phyloP scores from a whole-genome alignment of 352 stramenopile species.

The Blastocystis sp. region DNA sequence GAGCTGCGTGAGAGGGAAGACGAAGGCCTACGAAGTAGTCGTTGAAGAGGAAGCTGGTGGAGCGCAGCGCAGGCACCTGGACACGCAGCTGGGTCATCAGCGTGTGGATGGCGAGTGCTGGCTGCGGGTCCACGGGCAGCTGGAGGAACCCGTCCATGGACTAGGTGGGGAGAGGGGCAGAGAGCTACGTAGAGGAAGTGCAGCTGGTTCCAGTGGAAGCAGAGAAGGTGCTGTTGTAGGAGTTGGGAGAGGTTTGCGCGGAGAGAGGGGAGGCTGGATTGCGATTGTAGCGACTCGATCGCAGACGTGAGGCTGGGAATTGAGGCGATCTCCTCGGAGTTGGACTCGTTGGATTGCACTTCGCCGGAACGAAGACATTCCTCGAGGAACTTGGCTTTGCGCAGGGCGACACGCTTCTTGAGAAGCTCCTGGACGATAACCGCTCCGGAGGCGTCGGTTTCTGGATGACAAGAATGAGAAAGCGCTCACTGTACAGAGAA shows the following conservation, averaged over 20 bases:
- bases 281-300: background rate
- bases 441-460: background rate
- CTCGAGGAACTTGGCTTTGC: conserved; percentile 18
- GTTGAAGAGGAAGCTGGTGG: conserved; percentile 11
- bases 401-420: background rate
- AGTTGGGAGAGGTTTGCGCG: background rate
- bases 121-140: background rate
- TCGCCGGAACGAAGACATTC: conserved; percentile 11
- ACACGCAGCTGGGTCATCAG: conserved; percentile 3
- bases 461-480: background rate
- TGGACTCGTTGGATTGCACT: background rate
- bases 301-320: background rate
- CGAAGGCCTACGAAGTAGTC: conserved; percentile 13
- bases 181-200: conserved; percentile 25
- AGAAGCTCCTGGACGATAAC: conserved; percentile 19
- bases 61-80: background rate
- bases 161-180: background rate
- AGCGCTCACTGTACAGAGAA: background rate
- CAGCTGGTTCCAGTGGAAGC: conserved; percentile 6
- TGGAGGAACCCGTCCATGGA: conserved; percentile 24
- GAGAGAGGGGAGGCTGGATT: background rate
- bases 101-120: background rate
- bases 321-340: background rate
- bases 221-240: background rate
- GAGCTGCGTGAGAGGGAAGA: background rate